Evolutionary conservation across 768 basidiomycete species (phyloP).

Genomic region (Boletellus sp.): DNA sequence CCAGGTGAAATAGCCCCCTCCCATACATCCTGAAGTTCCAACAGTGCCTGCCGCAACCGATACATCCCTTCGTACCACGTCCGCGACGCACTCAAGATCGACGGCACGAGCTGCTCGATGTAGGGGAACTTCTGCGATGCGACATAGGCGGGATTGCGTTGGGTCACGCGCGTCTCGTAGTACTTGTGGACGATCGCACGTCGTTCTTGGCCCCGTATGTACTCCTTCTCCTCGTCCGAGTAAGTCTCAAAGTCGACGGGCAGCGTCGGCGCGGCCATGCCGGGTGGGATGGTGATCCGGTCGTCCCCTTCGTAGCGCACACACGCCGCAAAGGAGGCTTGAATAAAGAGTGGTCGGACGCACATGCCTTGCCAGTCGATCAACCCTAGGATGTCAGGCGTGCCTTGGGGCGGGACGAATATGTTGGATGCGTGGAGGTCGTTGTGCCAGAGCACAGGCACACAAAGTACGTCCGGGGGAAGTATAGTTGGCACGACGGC

Average conservation of each 20-base stretch:
- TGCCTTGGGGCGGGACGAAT: slow-evolving; percentile 4
- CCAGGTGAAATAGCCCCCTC: not conserved
- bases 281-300: slow-evolving; percentile 1
- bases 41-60: not conserved
- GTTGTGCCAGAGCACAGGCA: slow-evolving; percentile 13
- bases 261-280: not conserved
- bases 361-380: slow-evolving; percentile 16
- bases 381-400: slow-evolving; percentile 8
- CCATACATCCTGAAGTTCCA: not conserved
- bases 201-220: not conserved
- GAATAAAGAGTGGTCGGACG: slow-evolving; percentile 13
- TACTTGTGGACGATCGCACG: slow-evolving; percentile 7
- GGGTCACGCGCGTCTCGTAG: not conserved
- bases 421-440: slow-evolving; percentile 15
- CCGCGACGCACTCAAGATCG: slow-evolving; percentile 2
- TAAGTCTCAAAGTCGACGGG: not conserved
- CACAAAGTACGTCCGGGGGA: slow-evolving; percentile 3
- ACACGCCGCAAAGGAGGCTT: slow-evolving; percentile 5
- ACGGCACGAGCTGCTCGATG: not conserved
- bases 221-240: not conserved
- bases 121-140: not conserved
- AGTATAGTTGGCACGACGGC: not conserved
- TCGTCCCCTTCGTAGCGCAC: slow-evolving; percentile 5
- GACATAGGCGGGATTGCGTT: not conserved
- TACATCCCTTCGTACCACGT: slow-evolving; percentile 7